A percentile compares a stretch with the other conserved stretches of the same genome.
Evolutionary conservation across 2,329 filamentous ascomycete species (phyloP).

Genomic region (Stachybotrys elegans): DNA sequence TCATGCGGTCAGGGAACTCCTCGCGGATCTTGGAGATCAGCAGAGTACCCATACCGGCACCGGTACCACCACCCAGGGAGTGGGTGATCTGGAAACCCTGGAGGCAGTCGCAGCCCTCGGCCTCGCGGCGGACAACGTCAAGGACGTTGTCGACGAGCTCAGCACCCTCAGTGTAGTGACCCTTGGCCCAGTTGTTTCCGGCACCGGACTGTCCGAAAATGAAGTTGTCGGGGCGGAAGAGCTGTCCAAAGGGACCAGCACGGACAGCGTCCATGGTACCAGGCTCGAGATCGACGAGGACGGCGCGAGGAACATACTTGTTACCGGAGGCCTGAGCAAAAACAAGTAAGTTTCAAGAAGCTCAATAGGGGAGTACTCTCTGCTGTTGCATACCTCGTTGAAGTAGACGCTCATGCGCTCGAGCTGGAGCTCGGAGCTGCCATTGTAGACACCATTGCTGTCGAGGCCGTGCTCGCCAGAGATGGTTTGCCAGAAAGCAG

Average conservation of each 20-base stretch:
- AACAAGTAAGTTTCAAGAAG: slow-evolving; percentile 10
- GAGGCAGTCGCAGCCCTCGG: slow-evolving; percentile 98
- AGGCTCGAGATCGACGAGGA: slow-evolving; percentile 98
- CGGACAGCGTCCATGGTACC: slow-evolving; percentile 99
- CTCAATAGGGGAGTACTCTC: too few relatives aligned
- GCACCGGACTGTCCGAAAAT: slow-evolving; percentile 99
- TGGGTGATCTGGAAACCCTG: slow-evolving; percentile 99
- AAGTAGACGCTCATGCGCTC: slow-evolving; percentile 99
- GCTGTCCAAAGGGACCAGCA: slow-evolving; percentile 94
- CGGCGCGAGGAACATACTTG: slow-evolving; percentile 99
- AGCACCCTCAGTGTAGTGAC: slow-evolving; percentile 99
- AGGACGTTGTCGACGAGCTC: slow-evolving; percentile 98
- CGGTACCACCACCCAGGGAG: slow-evolving; percentile 99
- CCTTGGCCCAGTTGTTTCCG: slow-evolving; percentile 99
- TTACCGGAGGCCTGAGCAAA: slow-evolving; percentile 71
- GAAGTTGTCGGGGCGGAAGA: slow-evolving; percentile 99
- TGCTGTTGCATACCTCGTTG: slow-evolving; percentile 66
- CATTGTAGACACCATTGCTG: slow-evolving; percentile 97
- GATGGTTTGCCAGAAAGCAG: slow-evolving; percentile 96
- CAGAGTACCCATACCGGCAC: slow-evolving; percentile 99
- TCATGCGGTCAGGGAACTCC: slow-evolving; percentile 99
- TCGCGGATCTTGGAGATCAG: slow-evolving; percentile 99
- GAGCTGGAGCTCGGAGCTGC: slow-evolving; percentile 96
- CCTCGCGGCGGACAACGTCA: slow-evolving; percentile 97
- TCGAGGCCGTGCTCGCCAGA: slow-evolving; percentile 94